These are phyloP conservation scores for Russula earlei DNA, from an alignment of 768 basidiomycete genomes.

Conservation along the genomic window DNA sequence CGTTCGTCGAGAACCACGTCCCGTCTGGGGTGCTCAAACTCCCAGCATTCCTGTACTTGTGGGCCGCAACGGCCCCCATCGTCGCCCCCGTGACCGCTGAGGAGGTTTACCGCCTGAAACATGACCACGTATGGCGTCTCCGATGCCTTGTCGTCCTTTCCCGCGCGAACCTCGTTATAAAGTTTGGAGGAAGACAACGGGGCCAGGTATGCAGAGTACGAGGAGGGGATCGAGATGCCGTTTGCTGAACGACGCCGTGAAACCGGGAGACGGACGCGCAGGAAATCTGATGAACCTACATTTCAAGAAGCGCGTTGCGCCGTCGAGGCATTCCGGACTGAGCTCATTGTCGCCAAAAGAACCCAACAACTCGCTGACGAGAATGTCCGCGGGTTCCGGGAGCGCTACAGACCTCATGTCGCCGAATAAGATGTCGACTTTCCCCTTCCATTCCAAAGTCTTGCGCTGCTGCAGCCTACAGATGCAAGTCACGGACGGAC, in stretches of 20 bases:
- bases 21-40: slow-evolving; percentile 86
- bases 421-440: slow-evolving; percentile 78
- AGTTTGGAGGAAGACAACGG: slow-evolving; percentile 92
- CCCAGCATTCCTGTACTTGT: slow-evolving; percentile 92
- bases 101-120: slow-evolving; percentile 88
- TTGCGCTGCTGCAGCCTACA: slow-evolving; percentile 76
- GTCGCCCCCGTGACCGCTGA: slow-evolving; percentile 67
- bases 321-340: slow-evolving; percentile 96
- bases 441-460: slow-evolving; percentile 70
- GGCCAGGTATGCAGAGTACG: slow-evolving; percentile 91
- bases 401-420: slow-evolving; percentile 85
- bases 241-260: slow-evolving; percentile 42
- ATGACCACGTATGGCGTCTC: slow-evolving; percentile 99
- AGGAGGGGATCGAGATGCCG: slow-evolving; percentile 93
- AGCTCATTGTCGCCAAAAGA: slow-evolving; percentile 99
- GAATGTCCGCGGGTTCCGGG: slow-evolving; percentile 84
- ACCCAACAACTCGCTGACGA: slow-evolving; percentile 92
- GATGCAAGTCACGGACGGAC: neutral
- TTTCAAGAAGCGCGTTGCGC: slow-evolving; percentile 88
- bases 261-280: neutral
- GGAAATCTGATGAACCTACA: slow-evolving; percentile 25
- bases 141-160: slow-evolving; percentile 56
- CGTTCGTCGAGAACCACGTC: slow-evolving; percentile 65
- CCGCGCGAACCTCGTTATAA: slow-evolving; percentile 67
- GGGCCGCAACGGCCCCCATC: slow-evolving; percentile 62